Base-by-base conservation (phyloP, 2,329 filamentous ascomycete genomes). In the Teratosphaeriaceae sp. region DNA sequence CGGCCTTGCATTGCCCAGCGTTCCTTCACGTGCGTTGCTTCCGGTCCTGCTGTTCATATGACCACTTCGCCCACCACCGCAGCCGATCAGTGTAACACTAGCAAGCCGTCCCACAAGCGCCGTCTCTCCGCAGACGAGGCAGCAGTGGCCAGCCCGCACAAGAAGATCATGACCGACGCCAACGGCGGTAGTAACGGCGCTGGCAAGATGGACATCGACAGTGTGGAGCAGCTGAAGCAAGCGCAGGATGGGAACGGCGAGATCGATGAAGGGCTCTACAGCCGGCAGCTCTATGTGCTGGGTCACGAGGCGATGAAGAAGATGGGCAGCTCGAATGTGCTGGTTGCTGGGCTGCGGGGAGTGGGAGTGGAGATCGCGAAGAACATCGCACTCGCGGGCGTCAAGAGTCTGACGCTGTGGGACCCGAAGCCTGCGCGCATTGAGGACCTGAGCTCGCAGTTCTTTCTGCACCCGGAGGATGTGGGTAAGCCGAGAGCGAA, bases 331-430 rank as follows among this genome's bases (percentile, higher is more conserved):
- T 97, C 92, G 43, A 94, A 97, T 62, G 79, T 98, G 47, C 84
- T 98, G 41, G 76, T 98, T 44, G 85, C 90, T 49, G 92, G 92
- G 51, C 73, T 97, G 54, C 90, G 92, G 66, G 92, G 92, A 40
- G 78, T 98, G 30, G 92, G 92, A 72, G 90, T 96, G 43, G 92
- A 98, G 70, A 92, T 98, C 58, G 90, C 92, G 61, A 98, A 98
- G 78, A 98, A 98, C 61, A 88, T 98, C 60, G 92, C 92, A 47
- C 82, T 98, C 56, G 92, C 92, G 57, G 92, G 92, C 65, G 92
- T 98, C 69, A 98, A 98, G 76, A 96, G 89, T 61, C 72, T 98
- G 55, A 92, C 90, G 1, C 78, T 98, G 43, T 87, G 88, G 72
- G 92, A 98, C 63, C 90, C 92, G 36, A 80, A 82, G 37, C 87